Evolutionary conservation across 495 filamentous ascomycete genomes (phyloP).

Genomic region (Aspergillus mulundensis): DNA sequence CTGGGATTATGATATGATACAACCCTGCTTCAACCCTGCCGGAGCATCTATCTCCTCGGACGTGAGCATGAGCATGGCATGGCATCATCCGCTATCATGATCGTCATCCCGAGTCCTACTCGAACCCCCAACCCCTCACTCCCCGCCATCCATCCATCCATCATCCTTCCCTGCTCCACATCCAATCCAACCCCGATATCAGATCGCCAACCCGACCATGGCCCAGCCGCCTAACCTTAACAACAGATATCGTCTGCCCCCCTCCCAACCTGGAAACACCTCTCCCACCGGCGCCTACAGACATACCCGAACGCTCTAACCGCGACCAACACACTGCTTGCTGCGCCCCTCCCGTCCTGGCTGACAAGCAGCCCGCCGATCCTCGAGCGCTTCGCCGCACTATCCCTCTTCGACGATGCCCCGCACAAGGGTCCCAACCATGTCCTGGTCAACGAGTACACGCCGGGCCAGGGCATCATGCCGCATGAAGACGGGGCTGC

Average conservation of each 20-base stretch:
- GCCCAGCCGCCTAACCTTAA: not conserved
- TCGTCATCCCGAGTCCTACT: constrained; percentile 34
- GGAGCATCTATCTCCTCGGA: too few species aligned
- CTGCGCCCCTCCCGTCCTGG: constrained; percentile 72
- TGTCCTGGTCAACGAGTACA: constrained; percentile 90
- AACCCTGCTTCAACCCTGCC: too few species aligned
- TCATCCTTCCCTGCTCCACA: not conserved
- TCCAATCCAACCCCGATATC: not conserved
- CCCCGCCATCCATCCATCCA: not conserved
- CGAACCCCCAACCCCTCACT: too few species aligned
- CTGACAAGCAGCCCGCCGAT: constrained; percentile 39
- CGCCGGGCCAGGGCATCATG: constrained; percentile 87
- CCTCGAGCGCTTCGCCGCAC: constrained; percentile 38
- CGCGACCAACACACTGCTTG: constrained; percentile 67
- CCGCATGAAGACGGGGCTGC: constrained; percentile 90
- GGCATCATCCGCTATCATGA: too few species aligned
- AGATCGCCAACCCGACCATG: not conserved
- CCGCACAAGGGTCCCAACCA: constrained; percentile 82
- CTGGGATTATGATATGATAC: too few species aligned
- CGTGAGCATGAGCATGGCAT: too few species aligned
- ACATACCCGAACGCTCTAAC: constrained; percentile 80
- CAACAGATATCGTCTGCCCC: constrained; percentile 51
- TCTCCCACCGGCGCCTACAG: constrained; percentile 84
- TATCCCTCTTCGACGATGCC: constrained; percentile 62
- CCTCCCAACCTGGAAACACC: constrained; percentile 76